Evolutionary conservation across 768 basidiomycete genomes (phyloP).

Genomic region (Hysterangium stoloniferum): DNA sequence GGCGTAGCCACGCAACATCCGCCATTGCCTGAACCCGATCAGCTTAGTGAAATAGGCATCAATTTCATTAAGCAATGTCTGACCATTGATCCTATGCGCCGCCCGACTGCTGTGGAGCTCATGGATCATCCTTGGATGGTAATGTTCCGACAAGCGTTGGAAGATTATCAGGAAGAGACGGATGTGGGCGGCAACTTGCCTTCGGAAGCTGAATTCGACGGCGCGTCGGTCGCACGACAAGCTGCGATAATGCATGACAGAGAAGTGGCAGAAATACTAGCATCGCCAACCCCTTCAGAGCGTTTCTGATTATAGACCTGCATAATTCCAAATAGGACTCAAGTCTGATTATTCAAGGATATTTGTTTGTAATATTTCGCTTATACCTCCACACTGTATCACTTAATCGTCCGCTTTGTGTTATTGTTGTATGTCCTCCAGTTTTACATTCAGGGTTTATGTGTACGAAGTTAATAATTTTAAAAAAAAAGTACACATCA

Average conservation of each 20-base stretch:
- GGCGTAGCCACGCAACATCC: conserved; percentile 96
- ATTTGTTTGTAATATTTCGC: conserved; percentile 5
- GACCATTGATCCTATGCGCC: conserved; percentile 72
- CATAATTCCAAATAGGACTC: too few relatives aligned
- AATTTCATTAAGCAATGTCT: conserved; percentile 91
- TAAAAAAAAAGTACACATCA: conserved; percentile 4
- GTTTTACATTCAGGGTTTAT: neutral
- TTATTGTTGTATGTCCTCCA: neutral
- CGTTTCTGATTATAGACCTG: too few relatives aligned
- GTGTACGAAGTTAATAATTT: neutral
- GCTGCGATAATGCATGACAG: conserved; percentile 51
- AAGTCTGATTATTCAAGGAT: too few relatives aligned
- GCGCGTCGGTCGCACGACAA: conserved; percentile 45
- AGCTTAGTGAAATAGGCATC: conserved; percentile 84
- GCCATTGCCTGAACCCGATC: conserved; percentile 83
- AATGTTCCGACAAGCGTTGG: conserved; percentile 64
- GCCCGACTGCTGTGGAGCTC: conserved; percentile 81
- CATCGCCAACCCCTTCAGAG: conserved; percentile 36
- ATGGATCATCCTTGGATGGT: conserved; percentile 88
- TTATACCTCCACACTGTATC: neutral
- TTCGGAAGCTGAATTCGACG: conserved; percentile 41
- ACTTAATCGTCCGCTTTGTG: neutral
- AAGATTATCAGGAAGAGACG: conserved; percentile 56
- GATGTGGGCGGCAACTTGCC: conserved; percentile 40
- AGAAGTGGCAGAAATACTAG: conserved; percentile 49